Evolutionary conservation across 2,329 filamentous ascomycete species (phyloP).

Genomic region (Botrytis pseudocinerea): DNA sequence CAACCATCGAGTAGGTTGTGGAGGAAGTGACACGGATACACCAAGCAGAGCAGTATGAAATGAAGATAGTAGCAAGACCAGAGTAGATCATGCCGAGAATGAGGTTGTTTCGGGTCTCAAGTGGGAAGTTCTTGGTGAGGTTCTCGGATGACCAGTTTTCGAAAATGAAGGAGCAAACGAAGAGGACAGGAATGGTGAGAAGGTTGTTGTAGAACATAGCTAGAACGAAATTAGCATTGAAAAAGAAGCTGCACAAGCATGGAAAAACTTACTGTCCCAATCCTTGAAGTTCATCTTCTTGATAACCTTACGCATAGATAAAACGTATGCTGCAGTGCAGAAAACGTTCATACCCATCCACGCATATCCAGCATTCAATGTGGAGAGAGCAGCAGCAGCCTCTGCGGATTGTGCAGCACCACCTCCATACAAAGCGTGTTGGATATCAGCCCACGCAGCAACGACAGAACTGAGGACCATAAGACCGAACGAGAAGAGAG

Average conservation of each 20-base stretch:
- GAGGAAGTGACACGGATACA: constrained; percentile 96
- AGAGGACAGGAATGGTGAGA: constrained; percentile 87
- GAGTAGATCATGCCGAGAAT: constrained; percentile 91
- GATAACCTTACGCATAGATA: constrained; percentile 97
- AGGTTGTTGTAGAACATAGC: constrained; percentile 99
- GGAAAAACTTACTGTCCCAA: constrained; percentile 81
- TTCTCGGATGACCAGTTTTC: constrained; percentile 94
- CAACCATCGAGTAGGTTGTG: constrained; percentile 98
- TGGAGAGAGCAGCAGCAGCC: constrained; percentile 75
- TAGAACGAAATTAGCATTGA: constrained; percentile 47
- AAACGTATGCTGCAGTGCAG: constrained; percentile 84
- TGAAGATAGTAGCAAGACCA: constrained; percentile 90
- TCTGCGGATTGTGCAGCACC: constrained; percentile 46
- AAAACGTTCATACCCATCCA: constrained; percentile 99
- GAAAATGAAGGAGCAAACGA: constrained; percentile 75
- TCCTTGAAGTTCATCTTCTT: constrained; percentile 99
- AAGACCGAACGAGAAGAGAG: constrained; percentile 89
- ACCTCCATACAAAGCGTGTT: constrained; percentile 67
- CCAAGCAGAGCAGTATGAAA: constrained; percentile 99
- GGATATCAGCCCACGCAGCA: constrained; percentile 96
- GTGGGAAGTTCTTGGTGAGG: constrained; percentile 82
- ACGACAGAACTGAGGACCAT: constrained; percentile 96
- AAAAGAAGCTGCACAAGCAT: neutral
- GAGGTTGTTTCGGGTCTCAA: constrained; percentile 74
- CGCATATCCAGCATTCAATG: constrained; percentile 89